phyloP scores from a whole-genome alignment of 495 filamentous ascomycete species.

The Talaromyces nanjingensis region DNA sequence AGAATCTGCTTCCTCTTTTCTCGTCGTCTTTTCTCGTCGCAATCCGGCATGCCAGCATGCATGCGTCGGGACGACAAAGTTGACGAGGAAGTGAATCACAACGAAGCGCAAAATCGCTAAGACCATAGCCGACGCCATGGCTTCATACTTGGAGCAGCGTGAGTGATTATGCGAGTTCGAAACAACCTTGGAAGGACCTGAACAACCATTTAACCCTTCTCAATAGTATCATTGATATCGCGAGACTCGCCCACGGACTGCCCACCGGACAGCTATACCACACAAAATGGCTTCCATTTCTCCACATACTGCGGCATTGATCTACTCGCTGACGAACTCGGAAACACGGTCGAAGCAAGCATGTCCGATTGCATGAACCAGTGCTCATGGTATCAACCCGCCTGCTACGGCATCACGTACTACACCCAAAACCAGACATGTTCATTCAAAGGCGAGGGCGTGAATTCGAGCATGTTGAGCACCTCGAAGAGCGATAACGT shows the following conservation, averaged over 20 bases:
- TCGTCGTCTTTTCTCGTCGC: too few relatives aligned
- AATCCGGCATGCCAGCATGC: not conserved
- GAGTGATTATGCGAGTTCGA: not conserved
- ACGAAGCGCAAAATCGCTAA: not conserved
- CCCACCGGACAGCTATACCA: not conserved
- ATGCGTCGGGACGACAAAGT: not conserved
- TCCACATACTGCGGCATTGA: conserved; percentile 5
- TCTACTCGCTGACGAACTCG: not conserved
- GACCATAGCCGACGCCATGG: not conserved
- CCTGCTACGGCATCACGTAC: conserved; percentile 4
- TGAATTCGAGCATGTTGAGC: conserved; percentile 1
- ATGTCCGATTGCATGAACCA: conserved; percentile 2
- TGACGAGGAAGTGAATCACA: not conserved
- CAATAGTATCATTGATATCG: not conserved
- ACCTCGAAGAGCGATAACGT: not conserved
- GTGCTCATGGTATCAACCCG: not conserved
- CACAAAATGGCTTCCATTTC: conserved; percentile 4
- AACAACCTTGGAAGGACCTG: not conserved
- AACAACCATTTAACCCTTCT: not conserved
- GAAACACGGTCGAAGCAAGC: not conserved
- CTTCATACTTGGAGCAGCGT: not conserved
- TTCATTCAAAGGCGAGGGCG: conserved; percentile 2
- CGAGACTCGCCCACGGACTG: conserved; percentile 1
- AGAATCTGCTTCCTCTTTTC: not conserved
- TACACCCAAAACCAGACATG: conserved; percentile 7